Percentiles rank a stretch among this genome's conserved stretches.
Conservation (phyloP, 2,329 filamentous ascomycete genomes). For the Fonsecaea multimorphosa region DNA sequence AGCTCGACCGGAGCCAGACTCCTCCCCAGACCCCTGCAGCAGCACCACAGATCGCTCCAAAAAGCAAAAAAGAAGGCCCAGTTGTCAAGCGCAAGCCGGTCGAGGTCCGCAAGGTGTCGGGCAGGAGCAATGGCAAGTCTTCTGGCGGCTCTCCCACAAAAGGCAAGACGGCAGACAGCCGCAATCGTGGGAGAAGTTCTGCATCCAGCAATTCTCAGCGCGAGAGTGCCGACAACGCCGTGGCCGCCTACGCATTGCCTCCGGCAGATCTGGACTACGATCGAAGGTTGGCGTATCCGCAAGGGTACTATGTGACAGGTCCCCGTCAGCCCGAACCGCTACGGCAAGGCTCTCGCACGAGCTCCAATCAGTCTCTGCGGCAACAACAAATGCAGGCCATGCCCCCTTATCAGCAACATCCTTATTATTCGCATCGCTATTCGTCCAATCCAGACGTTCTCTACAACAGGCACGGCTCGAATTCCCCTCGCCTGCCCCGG, state of each 20-base stretch:
- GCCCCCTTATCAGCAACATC: constrained; percentile 40
- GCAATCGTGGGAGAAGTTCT: constrained; percentile 34
- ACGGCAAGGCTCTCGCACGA: constrained; percentile 52
- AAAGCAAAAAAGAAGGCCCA: constrained; percentile 39
- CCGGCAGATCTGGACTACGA: constrained; percentile 43
- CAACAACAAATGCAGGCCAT: constrained; percentile 39
- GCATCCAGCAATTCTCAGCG: constrained; percentile 29
- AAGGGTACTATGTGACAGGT: constrained; percentile 49
- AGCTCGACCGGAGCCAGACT: constrained; percentile 55
- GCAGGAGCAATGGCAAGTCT: constrained; percentile 29
- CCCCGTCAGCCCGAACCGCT: constrained; percentile 44
- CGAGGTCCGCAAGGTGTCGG: constrained; percentile 37
- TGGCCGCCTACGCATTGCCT: constrained; percentile 27
- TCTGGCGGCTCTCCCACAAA: constrained; percentile 33
- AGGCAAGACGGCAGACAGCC: constrained; percentile 30
- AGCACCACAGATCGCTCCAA: constrained; percentile 38
- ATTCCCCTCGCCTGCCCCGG: constrained; percentile 45
- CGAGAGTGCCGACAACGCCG: constrained; percentile 33
- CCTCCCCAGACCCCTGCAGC: constrained; percentile 54
- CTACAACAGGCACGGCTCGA: constrained; percentile 42
- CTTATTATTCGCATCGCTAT: constrained; percentile 41
- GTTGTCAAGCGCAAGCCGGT: constrained; percentile 39
- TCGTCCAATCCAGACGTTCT: constrained; percentile 47
- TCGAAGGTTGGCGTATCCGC: constrained; percentile 57
- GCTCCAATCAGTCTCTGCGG: constrained; percentile 49